Evolutionary conservation across 2,329 filamentous ascomycete genomes (phyloP).

Genomic region (Xylariales sp.): DNA sequence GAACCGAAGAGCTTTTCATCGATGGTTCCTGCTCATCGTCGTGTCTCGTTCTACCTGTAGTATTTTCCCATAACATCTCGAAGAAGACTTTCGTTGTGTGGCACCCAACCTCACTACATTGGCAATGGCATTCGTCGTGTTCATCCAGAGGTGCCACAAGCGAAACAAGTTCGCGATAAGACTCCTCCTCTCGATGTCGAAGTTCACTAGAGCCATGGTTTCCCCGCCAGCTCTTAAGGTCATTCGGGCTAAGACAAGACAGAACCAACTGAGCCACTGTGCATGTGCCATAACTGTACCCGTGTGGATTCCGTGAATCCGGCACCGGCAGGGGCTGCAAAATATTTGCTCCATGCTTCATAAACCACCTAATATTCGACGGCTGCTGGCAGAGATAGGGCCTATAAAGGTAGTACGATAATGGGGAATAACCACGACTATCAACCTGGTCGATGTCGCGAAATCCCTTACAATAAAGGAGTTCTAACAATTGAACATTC

Average conservation of each 20-base stretch:
- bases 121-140: conserved; percentile 6
- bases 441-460: neutral
- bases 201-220: neutral
- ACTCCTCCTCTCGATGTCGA: neutral
- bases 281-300: neutral
- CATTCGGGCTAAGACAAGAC: neutral
- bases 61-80: neutral
- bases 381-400: neutral
- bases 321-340: neutral
- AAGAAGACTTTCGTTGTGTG: conserved; percentile 2
- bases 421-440: neutral
- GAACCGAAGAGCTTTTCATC: neutral
- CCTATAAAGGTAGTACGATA: neutral
- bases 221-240: no score
- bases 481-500: neutral
- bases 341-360: conserved; percentile 1
- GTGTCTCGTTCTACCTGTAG: neutral
- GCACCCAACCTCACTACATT: neutral
- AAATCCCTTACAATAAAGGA: conserved; percentile 3
- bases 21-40: neutral
- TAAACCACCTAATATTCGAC: neutral
- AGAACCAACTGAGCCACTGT: neutral
- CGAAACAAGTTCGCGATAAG: conserved; percentile 4
- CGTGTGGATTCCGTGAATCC: neutral
- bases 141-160: conserved; percentile 3